These are phyloP conservation scores for Fusarium lyarnte DNA, from an alignment of 2,329 filamentous ascomycete genomes.

Conservation along the genomic window DNA sequence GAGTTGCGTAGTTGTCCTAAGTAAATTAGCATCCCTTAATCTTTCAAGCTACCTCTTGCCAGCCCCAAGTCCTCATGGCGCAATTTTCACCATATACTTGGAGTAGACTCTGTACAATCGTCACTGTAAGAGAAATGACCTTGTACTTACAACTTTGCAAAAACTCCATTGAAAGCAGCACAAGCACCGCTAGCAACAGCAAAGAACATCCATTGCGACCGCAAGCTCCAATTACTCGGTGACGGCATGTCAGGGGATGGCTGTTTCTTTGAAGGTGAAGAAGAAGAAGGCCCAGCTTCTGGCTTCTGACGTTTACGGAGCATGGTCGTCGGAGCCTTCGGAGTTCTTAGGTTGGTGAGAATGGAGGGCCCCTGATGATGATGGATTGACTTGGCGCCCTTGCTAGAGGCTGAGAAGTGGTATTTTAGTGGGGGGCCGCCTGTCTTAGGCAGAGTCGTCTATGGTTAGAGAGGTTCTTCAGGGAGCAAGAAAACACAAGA, in stretches of 20 bases:
- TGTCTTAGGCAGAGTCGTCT: not conserved
- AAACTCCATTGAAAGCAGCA: slow-evolving; percentile 83
- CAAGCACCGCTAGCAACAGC: slow-evolving; percentile 80
- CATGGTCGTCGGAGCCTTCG: slow-evolving; percentile 39
- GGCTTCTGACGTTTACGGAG: slow-evolving; percentile 42
- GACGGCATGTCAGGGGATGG: slow-evolving; percentile 15
- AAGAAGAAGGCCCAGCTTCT: not conserved
- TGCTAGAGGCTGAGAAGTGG: slow-evolving; percentile 24
- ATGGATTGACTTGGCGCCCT: slow-evolving; percentile 24
- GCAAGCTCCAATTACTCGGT: slow-evolving; percentile 45
- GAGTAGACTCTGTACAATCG: not conserved
- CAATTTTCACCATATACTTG: not conserved
- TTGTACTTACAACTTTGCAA: slow-evolving; percentile 77
- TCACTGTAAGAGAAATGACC: not conserved
- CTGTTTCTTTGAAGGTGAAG: not conserved
- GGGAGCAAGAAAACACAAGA: too few relatives aligned
- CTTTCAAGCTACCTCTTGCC: not conserved
- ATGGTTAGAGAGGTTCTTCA: not conserved
- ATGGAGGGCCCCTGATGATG: slow-evolving; percentile 27
- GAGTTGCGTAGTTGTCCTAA: slow-evolving; percentile 65
- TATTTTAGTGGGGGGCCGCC: slow-evolving; percentile 32
- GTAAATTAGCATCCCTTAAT: not conserved
- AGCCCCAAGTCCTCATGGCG: too few relatives aligned
- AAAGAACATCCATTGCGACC: slow-evolving; percentile 70
- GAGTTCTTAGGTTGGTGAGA: slow-evolving; percentile 23